These are phyloP conservation scores for Thermothielavioides terrestris DNA, from an alignment of 495 filamentous ascomycete genomes.

Conservation along the genomic window DNA sequence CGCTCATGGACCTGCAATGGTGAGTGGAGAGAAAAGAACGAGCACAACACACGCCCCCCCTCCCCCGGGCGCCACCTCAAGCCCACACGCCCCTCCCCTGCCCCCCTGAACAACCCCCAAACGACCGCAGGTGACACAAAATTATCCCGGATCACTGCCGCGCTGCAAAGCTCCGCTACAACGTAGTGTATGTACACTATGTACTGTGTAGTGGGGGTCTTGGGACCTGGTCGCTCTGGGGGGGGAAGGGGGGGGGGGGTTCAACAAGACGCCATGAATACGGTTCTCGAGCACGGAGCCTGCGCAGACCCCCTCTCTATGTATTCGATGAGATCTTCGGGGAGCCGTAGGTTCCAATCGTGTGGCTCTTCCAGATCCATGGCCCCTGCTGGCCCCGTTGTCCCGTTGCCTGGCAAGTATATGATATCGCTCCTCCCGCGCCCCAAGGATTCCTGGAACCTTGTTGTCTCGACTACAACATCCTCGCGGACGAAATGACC, in stretches of 20 bases:
- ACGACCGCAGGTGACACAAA: not conserved
- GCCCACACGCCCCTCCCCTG: not conserved
- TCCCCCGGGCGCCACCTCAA: not conserved
- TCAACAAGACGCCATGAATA: not conserved
- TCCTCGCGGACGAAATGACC: not conserved
- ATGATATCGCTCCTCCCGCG: not conserved
- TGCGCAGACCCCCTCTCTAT: conserved; percentile 11
- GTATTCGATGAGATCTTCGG: conserved; percentile 21
- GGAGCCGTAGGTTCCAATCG: conserved; percentile 13
- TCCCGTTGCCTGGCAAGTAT: conserved; percentile 6
- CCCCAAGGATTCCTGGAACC: not conserved
- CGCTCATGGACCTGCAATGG: not conserved
- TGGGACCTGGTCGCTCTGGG: not conserved
- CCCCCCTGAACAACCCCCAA: not conserved
- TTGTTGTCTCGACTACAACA: not conserved
- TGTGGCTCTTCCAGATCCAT: conserved; percentile 19
- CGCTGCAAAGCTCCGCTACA: conserved; percentile 5
- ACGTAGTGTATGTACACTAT: too few relatives aligned
- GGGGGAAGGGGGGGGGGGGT: not conserved
- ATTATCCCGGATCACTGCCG: not conserved
- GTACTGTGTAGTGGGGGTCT: conserved; percentile 6
- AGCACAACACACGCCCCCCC: not conserved
- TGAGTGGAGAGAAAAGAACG: not conserved
- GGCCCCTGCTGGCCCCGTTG: not conserved
- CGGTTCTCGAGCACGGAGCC: not conserved